Evolutionary conservation across 2,329 filamentous ascomycete genomes (phyloP).

Genomic region (Leptographium wingfieldii): DNA sequence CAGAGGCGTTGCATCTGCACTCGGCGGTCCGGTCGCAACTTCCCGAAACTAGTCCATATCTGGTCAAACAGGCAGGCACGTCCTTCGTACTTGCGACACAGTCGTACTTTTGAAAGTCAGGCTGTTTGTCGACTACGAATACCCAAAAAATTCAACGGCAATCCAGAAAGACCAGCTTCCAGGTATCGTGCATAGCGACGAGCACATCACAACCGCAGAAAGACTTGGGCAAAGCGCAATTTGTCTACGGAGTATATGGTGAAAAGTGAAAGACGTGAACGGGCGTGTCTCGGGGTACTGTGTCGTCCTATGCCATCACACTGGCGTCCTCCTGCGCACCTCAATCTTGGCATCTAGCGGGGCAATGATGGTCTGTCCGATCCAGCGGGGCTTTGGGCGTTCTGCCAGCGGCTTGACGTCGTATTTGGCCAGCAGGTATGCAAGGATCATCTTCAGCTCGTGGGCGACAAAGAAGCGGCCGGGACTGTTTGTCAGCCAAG

Average conservation of each 20-base stretch:
- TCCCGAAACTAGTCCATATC: not conserved
- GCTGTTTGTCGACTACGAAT: no score
- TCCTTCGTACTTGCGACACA: no score
- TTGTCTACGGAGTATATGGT: slow-evolving; percentile 13
- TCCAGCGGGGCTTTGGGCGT: slow-evolving; percentile 28
- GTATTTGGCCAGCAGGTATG: slow-evolving; percentile 38
- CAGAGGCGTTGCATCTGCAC: not conserved
- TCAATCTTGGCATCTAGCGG: slow-evolving; percentile 20
- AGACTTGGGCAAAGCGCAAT: no score
- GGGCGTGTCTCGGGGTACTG: not conserved
- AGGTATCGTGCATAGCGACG: no score
- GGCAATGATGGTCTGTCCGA: slow-evolving; percentile 30
- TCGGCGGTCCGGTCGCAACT: not conserved
- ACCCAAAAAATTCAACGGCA: no score
- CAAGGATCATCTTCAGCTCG: slow-evolving; percentile 41
- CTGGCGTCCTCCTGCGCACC: slow-evolving; percentile 14
- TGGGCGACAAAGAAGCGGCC: slow-evolving; percentile 44
- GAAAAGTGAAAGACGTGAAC: not conserved
- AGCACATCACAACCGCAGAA: no score
- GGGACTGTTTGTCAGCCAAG: slow-evolving; percentile 21
- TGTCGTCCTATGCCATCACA: no score
- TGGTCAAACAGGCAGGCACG: not conserved
- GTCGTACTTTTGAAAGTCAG: no score
- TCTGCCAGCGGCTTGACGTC: slow-evolving; percentile 31
- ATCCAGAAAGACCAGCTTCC: no score